Evolutionary conservation across 108 stramenopile genomes (phyloP).

Genomic region (Nitzschia sp.): DNA sequence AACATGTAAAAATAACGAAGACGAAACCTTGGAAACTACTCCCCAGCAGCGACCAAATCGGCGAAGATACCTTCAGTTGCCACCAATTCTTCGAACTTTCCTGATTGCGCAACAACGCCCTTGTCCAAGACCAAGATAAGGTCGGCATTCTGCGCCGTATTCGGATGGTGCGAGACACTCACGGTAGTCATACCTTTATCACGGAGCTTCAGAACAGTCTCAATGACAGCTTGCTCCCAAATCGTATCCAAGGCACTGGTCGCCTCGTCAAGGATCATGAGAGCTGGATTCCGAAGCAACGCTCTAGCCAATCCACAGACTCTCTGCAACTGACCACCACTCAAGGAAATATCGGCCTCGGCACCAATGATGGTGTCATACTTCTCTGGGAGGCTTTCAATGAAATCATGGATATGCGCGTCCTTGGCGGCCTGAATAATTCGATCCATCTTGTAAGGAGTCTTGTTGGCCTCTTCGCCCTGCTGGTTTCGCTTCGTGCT

Average conservation of each 20-base stretch:
- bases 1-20: neutral
- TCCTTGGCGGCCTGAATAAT: neutral
- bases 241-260: slow-evolving; percentile 40
- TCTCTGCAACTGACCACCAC: slow-evolving; percentile 1
- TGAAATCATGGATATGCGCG: slow-evolving; percentile 3
- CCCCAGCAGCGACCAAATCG: slow-evolving; percentile 26
- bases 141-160: slow-evolving; percentile 55
- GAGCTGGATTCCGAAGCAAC: slow-evolving; percentile 22
- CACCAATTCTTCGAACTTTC: slow-evolving; percentile 57
- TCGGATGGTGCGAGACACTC: slow-evolving; percentile 40
- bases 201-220: slow-evolving; percentile 9
- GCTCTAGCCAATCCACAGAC: slow-evolving; percentile 42
- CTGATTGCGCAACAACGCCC: slow-evolving; percentile 50
- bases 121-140: slow-evolving; percentile 57
- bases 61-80: slow-evolving; percentile 34
- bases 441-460: neutral
- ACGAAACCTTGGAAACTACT: neutral
- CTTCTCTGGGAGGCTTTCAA: slow-evolving; percentile 10
- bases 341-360: neutral
- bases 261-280: slow-evolving; percentile 43
- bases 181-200: slow-evolving; percentile 29
- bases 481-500: too few species aligned
- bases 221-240: slow-evolving; percentile 8
- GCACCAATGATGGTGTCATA: slow-evolving; percentile 23
- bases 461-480: too few species aligned